Conservation (phyloP, 352 stramenopile genomes). For the Blastocystis sp. region DNA sequence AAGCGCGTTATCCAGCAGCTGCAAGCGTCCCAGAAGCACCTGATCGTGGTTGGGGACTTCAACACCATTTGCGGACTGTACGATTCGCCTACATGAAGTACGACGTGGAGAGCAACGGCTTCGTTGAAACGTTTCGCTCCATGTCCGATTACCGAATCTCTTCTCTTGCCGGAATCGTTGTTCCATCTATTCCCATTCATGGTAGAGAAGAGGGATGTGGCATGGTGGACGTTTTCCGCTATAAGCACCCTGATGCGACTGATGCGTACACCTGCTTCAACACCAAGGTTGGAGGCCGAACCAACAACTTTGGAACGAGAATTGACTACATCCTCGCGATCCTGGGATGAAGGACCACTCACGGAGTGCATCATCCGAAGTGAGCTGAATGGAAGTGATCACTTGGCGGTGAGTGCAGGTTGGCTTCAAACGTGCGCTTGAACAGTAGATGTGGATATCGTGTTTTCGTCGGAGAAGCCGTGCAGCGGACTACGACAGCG, state of each 20-base stretch:
- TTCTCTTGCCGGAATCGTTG: not conserved
- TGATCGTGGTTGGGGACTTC: slow-evolving; percentile 10
- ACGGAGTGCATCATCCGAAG: not conserved
- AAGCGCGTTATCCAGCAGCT: not conserved
- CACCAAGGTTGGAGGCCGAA: slow-evolving; percentile 78
- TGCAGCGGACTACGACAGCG: not conserved
- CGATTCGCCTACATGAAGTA: slow-evolving; percentile 30
- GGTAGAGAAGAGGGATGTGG: not conserved
- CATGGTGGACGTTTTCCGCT: slow-evolving; percentile 80
- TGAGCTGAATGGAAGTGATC: slow-evolving; percentile 16
- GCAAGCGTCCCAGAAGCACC: not conserved
- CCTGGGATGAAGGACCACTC: not conserved
- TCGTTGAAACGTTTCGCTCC: not conserved
- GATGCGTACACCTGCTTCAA: slow-evolving; percentile 86
- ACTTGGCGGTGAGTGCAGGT: slow-evolving; percentile 20
- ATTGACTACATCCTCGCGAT: slow-evolving; percentile 83
- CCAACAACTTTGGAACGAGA: slow-evolving; percentile 84
- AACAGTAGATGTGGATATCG: not conserved
- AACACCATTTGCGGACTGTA: slow-evolving; percentile 5
- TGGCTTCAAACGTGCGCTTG: too few species aligned
- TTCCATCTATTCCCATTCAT: not conserved
- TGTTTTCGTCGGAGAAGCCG: not conserved
- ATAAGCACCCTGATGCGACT: slow-evolving; percentile 77
- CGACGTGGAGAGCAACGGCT: not conserved
- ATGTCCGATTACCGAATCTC: slow-evolving; percentile 21